These are phyloP conservation scores for Bipolaris oryzae DNA, from an alignment of 2,329 filamentous ascomycete genomes.

Conservation along the genomic window DNA sequence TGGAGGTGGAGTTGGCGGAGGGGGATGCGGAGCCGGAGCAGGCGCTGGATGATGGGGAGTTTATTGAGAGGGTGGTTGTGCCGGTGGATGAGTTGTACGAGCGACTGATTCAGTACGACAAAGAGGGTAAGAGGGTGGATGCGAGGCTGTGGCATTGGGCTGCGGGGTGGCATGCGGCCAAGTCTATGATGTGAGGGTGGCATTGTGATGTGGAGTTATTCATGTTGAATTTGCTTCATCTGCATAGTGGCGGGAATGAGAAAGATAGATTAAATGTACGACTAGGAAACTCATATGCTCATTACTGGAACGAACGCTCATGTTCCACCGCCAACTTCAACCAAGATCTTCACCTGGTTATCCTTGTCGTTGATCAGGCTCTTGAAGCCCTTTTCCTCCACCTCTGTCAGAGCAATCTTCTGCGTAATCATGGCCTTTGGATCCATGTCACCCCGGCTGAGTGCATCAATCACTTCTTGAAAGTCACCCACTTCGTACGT, in stretches of 20 bases:
- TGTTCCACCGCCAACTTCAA: constrained; percentile 44
- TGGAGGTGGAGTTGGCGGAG: constrained; percentile 61
- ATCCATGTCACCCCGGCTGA: constrained; percentile 53
- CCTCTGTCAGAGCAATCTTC: constrained; percentile 53
- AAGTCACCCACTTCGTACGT: constrained; percentile 61
- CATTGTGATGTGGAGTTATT: too few species aligned
- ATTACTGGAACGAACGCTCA: too few species aligned
- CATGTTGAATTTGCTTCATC: too few species aligned
- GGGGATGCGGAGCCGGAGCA: constrained; percentile 61
- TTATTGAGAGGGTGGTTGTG: constrained; percentile 65
- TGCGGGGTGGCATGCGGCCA: constrained; percentile 60
- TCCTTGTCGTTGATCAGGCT: constrained; percentile 57
- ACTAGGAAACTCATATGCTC: neutral
- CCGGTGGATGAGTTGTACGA: constrained; percentile 63
- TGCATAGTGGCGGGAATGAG: neutral
- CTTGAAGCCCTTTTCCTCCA: constrained; percentile 56
- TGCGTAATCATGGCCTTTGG: constrained; percentile 58
- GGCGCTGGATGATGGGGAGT: constrained; percentile 65
- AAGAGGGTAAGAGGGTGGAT: constrained; percentile 60
- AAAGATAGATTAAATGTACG: neutral
- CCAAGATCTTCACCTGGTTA: constrained; percentile 57
- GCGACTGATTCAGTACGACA: constrained; percentile 54
- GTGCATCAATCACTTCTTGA: constrained; percentile 53
- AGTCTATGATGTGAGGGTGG: constrained; percentile 32
- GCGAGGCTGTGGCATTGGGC: constrained; percentile 68